A percentile compares a stretch with the other conserved stretches of the same genome.
Evolutionary conservation across 257 asterid genomes (phyloP).

Genomic region (Nicotiana sylvestris): DNA sequence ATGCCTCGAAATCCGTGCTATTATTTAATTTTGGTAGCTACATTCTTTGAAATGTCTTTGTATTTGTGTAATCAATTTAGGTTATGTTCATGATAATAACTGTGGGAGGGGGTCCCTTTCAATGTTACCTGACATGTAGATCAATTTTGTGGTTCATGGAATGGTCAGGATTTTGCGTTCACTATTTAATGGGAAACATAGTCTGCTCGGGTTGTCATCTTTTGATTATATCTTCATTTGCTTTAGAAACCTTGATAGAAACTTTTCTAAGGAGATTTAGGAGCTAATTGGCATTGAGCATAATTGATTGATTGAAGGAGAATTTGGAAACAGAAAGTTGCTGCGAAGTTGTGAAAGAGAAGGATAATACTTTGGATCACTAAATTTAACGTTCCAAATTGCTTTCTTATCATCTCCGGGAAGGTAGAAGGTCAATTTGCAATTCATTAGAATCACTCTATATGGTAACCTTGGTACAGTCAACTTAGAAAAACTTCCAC

Average conservation of each 20-base stretch:
- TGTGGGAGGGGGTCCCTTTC: not conserved
- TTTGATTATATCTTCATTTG: not conserved
- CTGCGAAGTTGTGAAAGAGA: not conserved
- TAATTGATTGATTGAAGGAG: not conserved
- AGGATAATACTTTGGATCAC: not conserved
- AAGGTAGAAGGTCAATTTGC: not conserved
- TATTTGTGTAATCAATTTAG: not conserved
- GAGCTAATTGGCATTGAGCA: not conserved
- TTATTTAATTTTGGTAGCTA: not conserved
- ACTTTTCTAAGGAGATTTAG: not conserved
- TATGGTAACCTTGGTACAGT: not conserved
- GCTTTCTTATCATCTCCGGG: not conserved
- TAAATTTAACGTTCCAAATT: not conserved
- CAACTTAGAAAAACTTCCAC: not conserved
- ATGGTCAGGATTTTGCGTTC: not conserved
- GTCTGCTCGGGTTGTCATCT: not conserved
- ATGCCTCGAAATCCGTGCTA: not conserved
- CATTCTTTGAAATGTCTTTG: not conserved
- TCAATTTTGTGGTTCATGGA: conserved; percentile 1
- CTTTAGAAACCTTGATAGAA: not conserved
- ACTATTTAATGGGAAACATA: not conserved
- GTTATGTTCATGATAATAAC: not conserved
- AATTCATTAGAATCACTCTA: not conserved
- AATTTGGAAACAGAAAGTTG: not conserved
- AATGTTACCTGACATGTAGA: not conserved